phyloP scores from a whole-genome alignment of 495 filamentous ascomycete species.

The Podospora fimiseda region DNA sequence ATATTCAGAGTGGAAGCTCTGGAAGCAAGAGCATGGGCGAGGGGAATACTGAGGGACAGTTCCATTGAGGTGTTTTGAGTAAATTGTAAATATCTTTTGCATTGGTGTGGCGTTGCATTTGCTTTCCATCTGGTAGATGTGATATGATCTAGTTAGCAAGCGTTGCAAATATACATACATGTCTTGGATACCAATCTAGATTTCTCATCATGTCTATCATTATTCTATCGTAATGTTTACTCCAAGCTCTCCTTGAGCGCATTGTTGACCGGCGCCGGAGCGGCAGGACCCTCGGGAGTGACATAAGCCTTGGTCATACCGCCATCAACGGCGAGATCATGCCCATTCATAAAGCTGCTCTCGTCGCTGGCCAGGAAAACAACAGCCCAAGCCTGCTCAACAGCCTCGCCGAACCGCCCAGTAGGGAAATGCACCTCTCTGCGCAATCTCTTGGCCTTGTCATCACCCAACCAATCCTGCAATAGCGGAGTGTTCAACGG shows the following conservation, averaged over 20 bases:
- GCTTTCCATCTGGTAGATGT: neutral
- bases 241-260: slow-evolving; percentile 35
- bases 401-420: slow-evolving; percentile 91
- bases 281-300: slow-evolving; percentile 76
- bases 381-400: slow-evolving; percentile 93
- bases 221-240: too few species aligned
- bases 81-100: neutral
- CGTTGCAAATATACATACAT: neutral
- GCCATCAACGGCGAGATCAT: slow-evolving; percentile 93
- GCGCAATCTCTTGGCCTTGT: slow-evolving; percentile 71
- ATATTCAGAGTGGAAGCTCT: slow-evolving; percentile 86
- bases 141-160: neutral
- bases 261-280: slow-evolving; percentile 66
- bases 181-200: neutral
- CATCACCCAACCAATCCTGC: slow-evolving; percentile 92
- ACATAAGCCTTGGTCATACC: slow-evolving; percentile 96
- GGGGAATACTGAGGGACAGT: slow-evolving; percentile 67
- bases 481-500: slow-evolving; percentile 83
- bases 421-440: slow-evolving; percentile 93
- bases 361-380: slow-evolving; percentile 93
- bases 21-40: slow-evolving; percentile 77
- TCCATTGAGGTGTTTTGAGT: slow-evolving; percentile 25
- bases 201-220: neutral
- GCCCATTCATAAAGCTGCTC: slow-evolving; percentile 84
- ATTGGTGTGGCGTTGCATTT: neutral